Conservation (phyloP, 371 early-diverging fungal species). For the Dichotomocladium elegans region DNA sequence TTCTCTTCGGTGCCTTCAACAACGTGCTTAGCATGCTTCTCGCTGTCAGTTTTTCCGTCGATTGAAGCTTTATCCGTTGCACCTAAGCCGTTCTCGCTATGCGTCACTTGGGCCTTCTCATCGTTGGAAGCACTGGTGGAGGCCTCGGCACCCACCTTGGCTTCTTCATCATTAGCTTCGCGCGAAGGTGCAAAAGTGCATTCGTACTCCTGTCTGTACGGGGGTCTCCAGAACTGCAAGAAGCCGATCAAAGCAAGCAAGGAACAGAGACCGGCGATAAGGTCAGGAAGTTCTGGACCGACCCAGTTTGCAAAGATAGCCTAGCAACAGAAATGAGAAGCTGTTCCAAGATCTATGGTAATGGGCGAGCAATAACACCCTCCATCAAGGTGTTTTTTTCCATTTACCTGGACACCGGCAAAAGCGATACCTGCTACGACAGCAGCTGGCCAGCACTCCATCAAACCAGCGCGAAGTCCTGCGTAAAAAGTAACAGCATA, state of each 20-base stretch:
- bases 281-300: constrained; percentile 47
- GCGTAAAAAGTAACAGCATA: constrained; percentile 42
- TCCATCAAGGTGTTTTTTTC: background rate
- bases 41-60: background rate
- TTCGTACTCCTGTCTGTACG: constrained; percentile 32
- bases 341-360: too few relatives aligned
- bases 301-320: constrained; percentile 40
- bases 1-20: background rate
- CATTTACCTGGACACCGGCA: constrained; percentile 30
- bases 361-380: too few relatives aligned
- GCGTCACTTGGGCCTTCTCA: constrained; percentile 1
- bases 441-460: constrained; percentile 48
- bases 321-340: background rate
- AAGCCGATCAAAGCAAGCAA: constrained; percentile 29
- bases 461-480: constrained; percentile 31
- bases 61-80: background rate
- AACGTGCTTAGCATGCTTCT: background rate
- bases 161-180: background rate
- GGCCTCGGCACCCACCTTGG: background rate
- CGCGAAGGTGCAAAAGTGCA: background rate
- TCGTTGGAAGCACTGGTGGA: background rate
- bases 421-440: constrained; percentile 41
- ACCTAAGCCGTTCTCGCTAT: background rate
- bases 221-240: constrained; percentile 48
- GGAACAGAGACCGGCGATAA: constrained; percentile 43